Evolutionary conservation across 108 stramenopile species (phyloP), one percentile per base, ranked within the genome.

Genomic region (Stephanodiscus minutulus): DNA sequence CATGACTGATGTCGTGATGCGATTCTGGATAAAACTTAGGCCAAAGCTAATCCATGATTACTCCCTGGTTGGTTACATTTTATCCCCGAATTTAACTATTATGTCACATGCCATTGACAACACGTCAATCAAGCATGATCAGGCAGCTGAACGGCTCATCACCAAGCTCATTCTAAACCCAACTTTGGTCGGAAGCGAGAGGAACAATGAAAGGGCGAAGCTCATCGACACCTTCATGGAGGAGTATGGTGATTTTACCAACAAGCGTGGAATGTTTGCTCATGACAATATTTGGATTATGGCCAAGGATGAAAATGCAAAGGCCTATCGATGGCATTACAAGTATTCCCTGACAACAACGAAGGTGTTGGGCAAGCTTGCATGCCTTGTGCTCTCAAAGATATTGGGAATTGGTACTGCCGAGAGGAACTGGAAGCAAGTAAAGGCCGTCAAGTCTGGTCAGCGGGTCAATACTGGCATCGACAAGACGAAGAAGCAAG

Each of bases 401-500:
- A 52, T 52, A 24, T 52, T 52, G 24, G 50, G 31, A 33, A 33
- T 33, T 33, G 31, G 31, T 15, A 48, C 47, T 48, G 18, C 18
- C 47, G 18, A 15, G 25, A 21, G 22, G 55, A 56, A 13, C 25
- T 21, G 29, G 25, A 33, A 58, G 31, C 7, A 58, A 25, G 29
- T 33, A 6, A 33, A 27, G n/a, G 31, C n/a, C 29, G 15, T 58
- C 4, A 33, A 29, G 25, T 58, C 29, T 18, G 29, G 57, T 22
- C 31, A 33, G 57, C 57, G 73, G 46, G 22, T 37, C 17, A 22
- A 58, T 10, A 15, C 13, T 13, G 63, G 27, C 18, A 52, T 52
- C 5, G 20, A 25, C 56, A 57, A 57, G 56, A 57, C 56, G 10
- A 71, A 50, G 36, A 49, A 35, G 49, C 70, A 71, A 50, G 47